These are phyloP conservation scores for Hortiboletus rubellus DNA, from an alignment of 1,284 basidiomycete species.

Conservation along the genomic window DNA sequence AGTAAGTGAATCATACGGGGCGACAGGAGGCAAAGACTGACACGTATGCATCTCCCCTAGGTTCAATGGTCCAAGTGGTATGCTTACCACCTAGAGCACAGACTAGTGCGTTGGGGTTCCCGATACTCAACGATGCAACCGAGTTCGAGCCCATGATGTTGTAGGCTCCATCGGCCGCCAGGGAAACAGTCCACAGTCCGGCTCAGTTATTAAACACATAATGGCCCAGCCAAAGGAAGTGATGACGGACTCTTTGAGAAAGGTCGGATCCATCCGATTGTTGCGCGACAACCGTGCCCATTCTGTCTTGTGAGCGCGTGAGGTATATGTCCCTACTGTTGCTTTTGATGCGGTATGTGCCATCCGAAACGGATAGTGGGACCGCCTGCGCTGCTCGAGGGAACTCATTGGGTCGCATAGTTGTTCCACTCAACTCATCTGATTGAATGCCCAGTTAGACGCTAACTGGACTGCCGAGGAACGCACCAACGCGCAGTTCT, in stretches of 20 bases:
- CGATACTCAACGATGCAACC: not conserved
- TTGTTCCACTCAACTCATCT: not conserved
- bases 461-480: too few species aligned
- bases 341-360: constrained; percentile 1
- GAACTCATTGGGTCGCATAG: not conserved
- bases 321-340: not conserved
- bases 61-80: not conserved
- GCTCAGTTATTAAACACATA: not conserved
- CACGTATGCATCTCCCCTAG: not conserved
- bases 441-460: not conserved
- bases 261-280: not conserved
- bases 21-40: not conserved
- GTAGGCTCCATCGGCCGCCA: too few species aligned
- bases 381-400: not conserved
- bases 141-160: not conserved
- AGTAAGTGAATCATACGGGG: not conserved
- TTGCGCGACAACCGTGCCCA: not conserved
- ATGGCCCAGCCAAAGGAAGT: too few species aligned
- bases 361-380: not conserved
- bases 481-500: not conserved
- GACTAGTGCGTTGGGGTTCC: not conserved
- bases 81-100: not conserved
- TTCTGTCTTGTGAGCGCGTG: not conserved
- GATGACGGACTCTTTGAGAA: not conserved
- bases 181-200: too few species aligned